Evolutionary conservation across 371 early-diverging fungal species (phyloP).

Genomic region (Mortierella sp.): DNA sequence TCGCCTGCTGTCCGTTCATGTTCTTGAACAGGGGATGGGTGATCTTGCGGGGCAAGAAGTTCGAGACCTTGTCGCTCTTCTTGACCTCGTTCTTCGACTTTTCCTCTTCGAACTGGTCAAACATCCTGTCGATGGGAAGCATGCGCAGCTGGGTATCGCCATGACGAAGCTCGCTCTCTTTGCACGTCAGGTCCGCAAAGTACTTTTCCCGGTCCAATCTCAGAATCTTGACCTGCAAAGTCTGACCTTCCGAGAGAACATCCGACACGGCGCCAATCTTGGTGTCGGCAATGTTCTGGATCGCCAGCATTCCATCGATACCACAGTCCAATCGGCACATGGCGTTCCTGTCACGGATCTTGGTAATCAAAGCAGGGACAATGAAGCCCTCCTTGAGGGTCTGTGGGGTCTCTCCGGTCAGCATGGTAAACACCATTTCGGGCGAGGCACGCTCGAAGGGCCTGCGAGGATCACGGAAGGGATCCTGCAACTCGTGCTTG

Average conservation of each 20-base stretch:
- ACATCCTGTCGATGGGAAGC: constrained; percentile 73
- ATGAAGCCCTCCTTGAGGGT: constrained; percentile 76
- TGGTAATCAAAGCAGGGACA: constrained; percentile 72
- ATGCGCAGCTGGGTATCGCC: constrained; percentile 65
- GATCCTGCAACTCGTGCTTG: constrained; percentile 88
- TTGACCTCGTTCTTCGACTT: constrained; percentile 69
- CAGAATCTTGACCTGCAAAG: constrained; percentile 81
- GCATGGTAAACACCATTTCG: constrained; percentile 86
- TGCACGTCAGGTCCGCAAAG: constrained; percentile 79
- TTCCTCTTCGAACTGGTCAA: constrained; percentile 74
- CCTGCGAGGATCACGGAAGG: constrained; percentile 84
- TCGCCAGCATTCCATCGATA: constrained; percentile 85
- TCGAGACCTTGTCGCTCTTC: constrained; percentile 60
- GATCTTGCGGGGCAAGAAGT: constrained; percentile 69
- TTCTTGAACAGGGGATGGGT: constrained; percentile 91
- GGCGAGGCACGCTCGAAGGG: constrained; percentile 72
- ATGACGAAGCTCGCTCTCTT: constrained; percentile 66
- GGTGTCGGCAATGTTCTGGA: constrained; percentile 75
- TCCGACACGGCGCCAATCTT: constrained; percentile 72
- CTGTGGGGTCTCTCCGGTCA: constrained; percentile 87
- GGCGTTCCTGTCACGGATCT: constrained; percentile 81
- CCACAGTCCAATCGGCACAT: constrained; percentile 84
- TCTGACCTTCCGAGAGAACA: constrained; percentile 74
- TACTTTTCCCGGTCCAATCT: constrained; percentile 85
- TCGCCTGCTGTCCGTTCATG: constrained; percentile 81